These are phyloP conservation scores for Mycena filopes DNA, from an alignment of 768 basidiomycete genomes.

Conservation along the genomic window DNA sequence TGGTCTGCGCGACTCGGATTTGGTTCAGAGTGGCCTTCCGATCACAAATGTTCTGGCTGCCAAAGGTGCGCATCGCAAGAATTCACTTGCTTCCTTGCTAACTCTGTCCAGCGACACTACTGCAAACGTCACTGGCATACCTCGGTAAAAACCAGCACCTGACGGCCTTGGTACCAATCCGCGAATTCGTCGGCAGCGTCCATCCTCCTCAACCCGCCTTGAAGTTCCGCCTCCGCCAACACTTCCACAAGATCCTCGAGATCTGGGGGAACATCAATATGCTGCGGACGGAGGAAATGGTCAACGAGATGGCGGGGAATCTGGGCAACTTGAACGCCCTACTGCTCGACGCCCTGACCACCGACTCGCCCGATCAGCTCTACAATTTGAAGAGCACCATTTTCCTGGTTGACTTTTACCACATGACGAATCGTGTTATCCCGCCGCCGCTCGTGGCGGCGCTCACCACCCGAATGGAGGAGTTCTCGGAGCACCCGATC, in stretches of 20 bases:
- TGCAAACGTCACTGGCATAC: slow-evolving; percentile 12
- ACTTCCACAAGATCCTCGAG: slow-evolving; percentile 10
- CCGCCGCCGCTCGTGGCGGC: not conserved
- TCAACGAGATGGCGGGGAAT: slow-evolving; percentile 5
- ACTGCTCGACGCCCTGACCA: not conserved
- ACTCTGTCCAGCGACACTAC: slow-evolving; percentile 1
- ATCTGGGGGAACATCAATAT: slow-evolving; percentile 13
- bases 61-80: too few relatives aligned
- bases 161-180: slow-evolving; percentile 10
- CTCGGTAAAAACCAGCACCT: not conserved
- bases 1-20: slow-evolving; percentile 9
- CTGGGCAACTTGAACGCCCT: not conserved
- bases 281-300: not conserved
- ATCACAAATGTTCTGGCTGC: slow-evolving; percentile 1
- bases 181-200: slow-evolving; percentile 1
- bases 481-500: not conserved
- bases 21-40: not conserved
- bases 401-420: not conserved
- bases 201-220: not conserved
- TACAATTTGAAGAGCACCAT: not conserved
- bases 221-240: not conserved
- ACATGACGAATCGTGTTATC: not conserved
- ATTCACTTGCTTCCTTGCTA: too few relatives aligned
- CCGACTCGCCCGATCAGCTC: not conserved
- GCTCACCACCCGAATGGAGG: not conserved